Evolutionary conservation across 495 filamentous ascomycete species (phyloP), one percentile per base, ranked within the genome.

Genomic region (Tuber indicum): DNA sequence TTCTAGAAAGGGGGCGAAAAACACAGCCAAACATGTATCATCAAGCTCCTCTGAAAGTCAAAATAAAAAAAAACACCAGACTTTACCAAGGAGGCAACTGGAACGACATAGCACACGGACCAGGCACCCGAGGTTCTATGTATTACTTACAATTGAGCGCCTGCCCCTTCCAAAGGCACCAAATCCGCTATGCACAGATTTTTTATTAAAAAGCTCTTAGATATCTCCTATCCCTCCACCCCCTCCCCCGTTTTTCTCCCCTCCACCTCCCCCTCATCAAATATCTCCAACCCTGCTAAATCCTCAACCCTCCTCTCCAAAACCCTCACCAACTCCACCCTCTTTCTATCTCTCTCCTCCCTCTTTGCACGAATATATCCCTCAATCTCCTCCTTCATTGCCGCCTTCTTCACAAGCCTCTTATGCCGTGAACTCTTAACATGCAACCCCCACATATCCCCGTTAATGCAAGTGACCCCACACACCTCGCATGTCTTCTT

Each of bases 361-460:
- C 72, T 77, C 62, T 76, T 82, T 77, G 76, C 82, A 71, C 36
- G 72, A 44, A 80, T 79, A 72, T 74, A 83, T 26, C 47, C 72
- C 58, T 79, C 72, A 36, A 79, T 72, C 71, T 80, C 82, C 41
- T 73, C 70, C 75, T 72, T 78, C 75, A 75, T 78, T 74, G 72
- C 72, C 41, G 58, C 73, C 10, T 77, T 52, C 32, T 70, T 87
- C 19, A 88, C 58, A 4, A 83, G 84, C 75, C 85, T 84, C 79
- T 84, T 87, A 79, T 97, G 93, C 45, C 84, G 85, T 72, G 87
- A 87, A 75, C 94, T 90, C 75, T 88, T 89, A 8, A 94, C 81
- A 84, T 99, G 96, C 62, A 86, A 85, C 45, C 88, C 83, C 94
- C 94, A 98, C 76, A 93, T 88, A 70, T 91, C 88, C 81, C 93